Percentiles rank a stretch among this genome's conserved stretches.
These are phyloP conservation scores for Magnolia officinalis DNA, from an alignment of 164 flowering plant species.

Conservation along the genomic window DNA sequence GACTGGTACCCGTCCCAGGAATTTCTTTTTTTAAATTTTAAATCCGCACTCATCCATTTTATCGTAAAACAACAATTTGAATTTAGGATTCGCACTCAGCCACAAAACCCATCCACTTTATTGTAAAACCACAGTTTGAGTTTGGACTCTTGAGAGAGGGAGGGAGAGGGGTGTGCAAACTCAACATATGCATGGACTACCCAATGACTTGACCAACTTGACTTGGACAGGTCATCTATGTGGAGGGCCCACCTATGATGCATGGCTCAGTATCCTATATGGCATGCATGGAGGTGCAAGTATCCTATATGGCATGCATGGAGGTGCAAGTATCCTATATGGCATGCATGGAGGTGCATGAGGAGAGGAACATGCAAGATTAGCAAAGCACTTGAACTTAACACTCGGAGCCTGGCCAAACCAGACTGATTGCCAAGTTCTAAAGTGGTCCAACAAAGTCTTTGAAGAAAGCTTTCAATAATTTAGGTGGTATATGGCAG, in stretches of 20 bases:
- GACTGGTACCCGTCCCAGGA: too few relatives aligned
- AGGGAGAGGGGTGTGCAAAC: not conserved
- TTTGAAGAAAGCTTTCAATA: too few relatives aligned
- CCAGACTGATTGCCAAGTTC: not conserved
- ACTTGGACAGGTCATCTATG: not conserved
- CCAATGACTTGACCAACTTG: not conserved
- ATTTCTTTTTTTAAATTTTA: too few relatives aligned
- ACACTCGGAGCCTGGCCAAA: not conserved
- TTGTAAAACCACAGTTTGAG: not conserved
- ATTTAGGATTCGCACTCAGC: too few relatives aligned
- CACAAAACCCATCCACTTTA: not conserved
- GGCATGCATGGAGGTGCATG: not conserved
- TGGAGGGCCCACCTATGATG: not conserved
- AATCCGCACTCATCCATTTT: too few relatives aligned
- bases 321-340: not conserved
- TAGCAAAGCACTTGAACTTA: not conserved
- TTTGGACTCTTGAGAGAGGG: not conserved
- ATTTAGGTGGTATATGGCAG: not conserved
- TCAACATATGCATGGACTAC: not conserved
- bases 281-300: too few relatives aligned
- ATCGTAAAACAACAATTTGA: too few relatives aligned
- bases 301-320: not conserved
- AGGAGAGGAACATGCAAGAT: not conserved
- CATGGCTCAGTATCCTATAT: not conserved
- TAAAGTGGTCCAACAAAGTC: too few relatives aligned